Evolutionary conservation across 2,329 filamentous ascomycete genomes (phyloP).

Genomic region (Exophiala lecanii-corni): DNA sequence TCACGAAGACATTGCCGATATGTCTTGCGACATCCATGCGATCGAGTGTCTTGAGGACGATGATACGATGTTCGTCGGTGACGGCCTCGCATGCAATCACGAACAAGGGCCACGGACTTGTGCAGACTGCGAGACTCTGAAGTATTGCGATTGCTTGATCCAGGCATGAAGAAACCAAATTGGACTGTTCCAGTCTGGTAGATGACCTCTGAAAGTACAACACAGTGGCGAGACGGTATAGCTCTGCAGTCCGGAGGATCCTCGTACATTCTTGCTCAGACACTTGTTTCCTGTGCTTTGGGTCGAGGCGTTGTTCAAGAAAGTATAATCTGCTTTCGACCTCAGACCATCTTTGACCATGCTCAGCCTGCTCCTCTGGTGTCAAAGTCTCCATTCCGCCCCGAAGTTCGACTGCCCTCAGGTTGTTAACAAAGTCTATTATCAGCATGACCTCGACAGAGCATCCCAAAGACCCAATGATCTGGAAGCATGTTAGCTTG

Average conservation of each 20-base stretch:
- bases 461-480: constrained; percentile 7
- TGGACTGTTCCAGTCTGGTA: no score
- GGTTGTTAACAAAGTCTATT: constrained; percentile 1
- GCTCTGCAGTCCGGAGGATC: constrained; percentile 2
- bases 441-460: constrained; percentile 3
- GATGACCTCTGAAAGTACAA: constrained; percentile 7
- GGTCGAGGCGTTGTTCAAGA: no score
- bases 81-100: constrained; percentile 5
- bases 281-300: no score
- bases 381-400: no score
- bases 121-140: constrained; percentile 5
- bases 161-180: constrained; percentile 1
- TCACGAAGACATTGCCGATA: constrained; percentile 3
- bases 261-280: no score
- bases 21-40: constrained; percentile 1
- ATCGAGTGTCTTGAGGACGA: constrained; percentile 1
- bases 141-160: not conserved
- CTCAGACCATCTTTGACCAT: no score
- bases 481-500: no score
- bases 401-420: no score
- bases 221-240: constrained; percentile 5
- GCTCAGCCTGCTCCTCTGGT: no score
- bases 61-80: constrained; percentile 1
- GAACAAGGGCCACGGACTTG: constrained; percentile 7
- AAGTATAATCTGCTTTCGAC: no score